A percentile compares a stretch with the other conserved stretches of the same genome.
These are phyloP conservation scores for Metschnikowia chrysomelidarum DNA, from an alignment of 805 yeast genomes.

Conservation along the genomic window DNA sequence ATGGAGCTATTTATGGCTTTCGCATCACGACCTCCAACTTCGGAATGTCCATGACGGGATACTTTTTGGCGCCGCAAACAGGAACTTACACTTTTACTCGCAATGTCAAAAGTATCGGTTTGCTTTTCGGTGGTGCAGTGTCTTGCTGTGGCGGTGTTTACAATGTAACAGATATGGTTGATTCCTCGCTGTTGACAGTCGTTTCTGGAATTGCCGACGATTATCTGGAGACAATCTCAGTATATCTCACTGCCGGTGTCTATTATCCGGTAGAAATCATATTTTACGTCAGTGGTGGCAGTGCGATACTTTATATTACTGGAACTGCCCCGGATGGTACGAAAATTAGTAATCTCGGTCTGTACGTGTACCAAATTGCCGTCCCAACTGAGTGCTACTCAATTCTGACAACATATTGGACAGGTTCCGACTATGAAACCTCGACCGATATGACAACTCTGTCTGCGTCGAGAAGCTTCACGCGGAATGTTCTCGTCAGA, in stretches of 20 bases:
- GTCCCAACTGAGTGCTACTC: neutral
- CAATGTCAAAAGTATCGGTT: constrained; percentile 14
- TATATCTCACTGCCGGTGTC: constrained; percentile 8
- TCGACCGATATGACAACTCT: constrained; percentile 7
- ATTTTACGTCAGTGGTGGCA: constrained; percentile 10
- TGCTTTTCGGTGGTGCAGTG: constrained; percentile 11
- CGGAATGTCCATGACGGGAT: constrained; percentile 9
- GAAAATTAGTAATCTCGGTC: constrained; percentile 5
- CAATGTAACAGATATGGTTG: neutral
- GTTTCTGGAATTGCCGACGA: constrained; percentile 2
- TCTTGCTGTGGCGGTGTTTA: constrained; percentile 13
- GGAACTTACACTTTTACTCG: constrained; percentile 12
- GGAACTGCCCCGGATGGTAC: constrained; percentile 9
- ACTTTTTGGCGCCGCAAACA: constrained; percentile 8
- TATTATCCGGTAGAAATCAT: constrained; percentile 14
- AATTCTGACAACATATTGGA: constrained; percentile 1
- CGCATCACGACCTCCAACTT: constrained; percentile 4
- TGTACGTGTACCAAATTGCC: constrained; percentile 6
- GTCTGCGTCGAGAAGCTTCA: constrained; percentile 10
- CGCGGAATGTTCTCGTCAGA: constrained; percentile 8
- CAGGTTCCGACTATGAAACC: neutral
- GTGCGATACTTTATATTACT: constrained; percentile 3
- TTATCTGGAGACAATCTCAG: neutral
- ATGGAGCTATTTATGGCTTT: constrained; percentile 4
- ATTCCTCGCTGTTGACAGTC: constrained; percentile 2